Evolutionary conservation across 1,284 basidiomycete species (phyloP).

Genomic region (Ustilago sp.): DNA sequence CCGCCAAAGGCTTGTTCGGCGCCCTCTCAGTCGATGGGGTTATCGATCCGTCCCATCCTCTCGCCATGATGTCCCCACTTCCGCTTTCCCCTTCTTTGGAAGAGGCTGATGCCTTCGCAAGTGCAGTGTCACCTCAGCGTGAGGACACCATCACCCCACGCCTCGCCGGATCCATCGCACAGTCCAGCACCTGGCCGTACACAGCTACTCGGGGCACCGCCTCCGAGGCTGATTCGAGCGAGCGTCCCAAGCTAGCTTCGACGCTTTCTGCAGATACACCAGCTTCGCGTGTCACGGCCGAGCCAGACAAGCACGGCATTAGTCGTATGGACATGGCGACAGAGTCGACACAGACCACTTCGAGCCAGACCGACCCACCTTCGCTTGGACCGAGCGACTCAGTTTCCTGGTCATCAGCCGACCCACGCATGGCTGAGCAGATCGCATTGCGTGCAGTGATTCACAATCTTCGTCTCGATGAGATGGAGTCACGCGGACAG

Average conservation of each 20-base stretch:
- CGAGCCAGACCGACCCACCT: conserved; percentile 35
- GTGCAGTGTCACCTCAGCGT: conserved; percentile 15
- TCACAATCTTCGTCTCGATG: conserved; percentile 64
- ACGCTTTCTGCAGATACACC: conserved; percentile 15
- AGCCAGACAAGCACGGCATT: conserved; percentile 49
- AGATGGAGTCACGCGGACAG: conserved; percentile 52
- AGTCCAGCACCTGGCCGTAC: conserved; percentile 49
- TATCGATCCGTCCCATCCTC: not conserved
- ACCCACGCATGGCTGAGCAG: conserved; percentile 70
- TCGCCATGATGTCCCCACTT: conserved; percentile 43
- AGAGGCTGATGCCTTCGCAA: conserved; percentile 8
- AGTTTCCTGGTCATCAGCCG: conserved; percentile 54
- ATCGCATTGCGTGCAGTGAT: conserved; percentile 56
- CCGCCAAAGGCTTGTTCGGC: conserved; percentile 22
- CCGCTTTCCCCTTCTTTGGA: conserved; percentile 36
- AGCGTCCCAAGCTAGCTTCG: conserved; percentile 27
- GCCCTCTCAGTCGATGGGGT: conserved; percentile 15
- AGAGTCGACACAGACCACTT: conserved; percentile 20
- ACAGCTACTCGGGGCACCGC: conserved; percentile 16
- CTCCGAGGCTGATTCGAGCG: conserved; percentile 2
- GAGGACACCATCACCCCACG: conserved; percentile 44
- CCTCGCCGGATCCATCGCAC: conserved; percentile 22
- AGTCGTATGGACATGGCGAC: conserved; percentile 49
- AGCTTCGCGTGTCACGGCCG: conserved; percentile 12
- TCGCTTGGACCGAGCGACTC: conserved; percentile 52